These are phyloP conservation scores for Saturnispora serradocipensis DNA, from an alignment of 805 yeast genomes.

Conservation along the genomic window DNA sequence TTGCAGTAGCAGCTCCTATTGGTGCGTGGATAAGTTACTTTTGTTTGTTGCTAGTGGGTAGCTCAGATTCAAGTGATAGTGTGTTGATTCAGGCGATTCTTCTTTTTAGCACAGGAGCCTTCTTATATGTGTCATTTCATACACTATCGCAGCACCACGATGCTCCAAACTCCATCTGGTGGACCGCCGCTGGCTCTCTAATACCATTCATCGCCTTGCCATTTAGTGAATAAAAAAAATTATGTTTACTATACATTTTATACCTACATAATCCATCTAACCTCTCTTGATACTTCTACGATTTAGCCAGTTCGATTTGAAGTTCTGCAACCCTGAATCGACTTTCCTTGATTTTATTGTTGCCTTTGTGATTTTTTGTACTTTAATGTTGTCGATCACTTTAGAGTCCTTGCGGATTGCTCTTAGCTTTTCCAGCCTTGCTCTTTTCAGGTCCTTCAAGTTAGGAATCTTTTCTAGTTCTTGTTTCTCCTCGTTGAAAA, in stretches of 20 bases:
- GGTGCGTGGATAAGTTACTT: conserved; percentile 45
- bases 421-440: conserved; percentile 20
- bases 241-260: background rate
- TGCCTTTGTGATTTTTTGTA: conserved; percentile 25
- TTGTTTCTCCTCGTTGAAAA: conserved; percentile 19
- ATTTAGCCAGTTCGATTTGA: conserved; percentile 6
- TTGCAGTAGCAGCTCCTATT: conserved; percentile 54
- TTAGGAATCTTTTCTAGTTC: conserved; percentile 16
- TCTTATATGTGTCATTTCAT: conserved; percentile 61
- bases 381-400: conserved; percentile 33
- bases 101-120: conserved; percentile 63
- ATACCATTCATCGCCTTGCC: conserved; percentile 5
- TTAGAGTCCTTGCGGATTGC: conserved; percentile 24
- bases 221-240: background rate
- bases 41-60: conserved; percentile 5
- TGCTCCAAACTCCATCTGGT: background rate
- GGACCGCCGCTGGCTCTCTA: background rate
- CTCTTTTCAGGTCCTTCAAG: conserved; percentile 12
- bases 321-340: conserved; percentile 4
- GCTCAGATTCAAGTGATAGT: conserved; percentile 15
- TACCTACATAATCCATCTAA: background rate
- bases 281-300: conserved; percentile 1
- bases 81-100: conserved; percentile 43
- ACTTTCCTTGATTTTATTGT: conserved; percentile 5
- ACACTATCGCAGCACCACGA: conserved; percentile 32